phyloP scores from a whole-genome alignment of 2,329 filamentous ascomycete species.

The Colletotrichum spaethianum region DNA sequence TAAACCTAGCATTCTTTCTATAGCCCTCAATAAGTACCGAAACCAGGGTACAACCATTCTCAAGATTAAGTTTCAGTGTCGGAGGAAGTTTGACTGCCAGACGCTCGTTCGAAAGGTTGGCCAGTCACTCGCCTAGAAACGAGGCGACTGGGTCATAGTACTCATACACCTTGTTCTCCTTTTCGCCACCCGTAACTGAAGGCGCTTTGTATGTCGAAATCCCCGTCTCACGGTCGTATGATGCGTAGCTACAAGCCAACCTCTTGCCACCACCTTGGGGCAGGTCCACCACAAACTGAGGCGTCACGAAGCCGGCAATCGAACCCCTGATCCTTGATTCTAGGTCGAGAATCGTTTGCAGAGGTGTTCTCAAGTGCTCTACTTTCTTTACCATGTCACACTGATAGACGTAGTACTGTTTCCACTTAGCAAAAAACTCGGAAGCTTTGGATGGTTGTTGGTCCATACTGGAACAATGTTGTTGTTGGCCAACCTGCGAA shows the following conservation, averaged over 20 bases:
- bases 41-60: background rate
- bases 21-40: background rate
- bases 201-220: constrained; percentile 70
- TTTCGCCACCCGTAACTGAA: constrained; percentile 61
- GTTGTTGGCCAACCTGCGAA: constrained; percentile 68
- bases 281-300: constrained; percentile 74
- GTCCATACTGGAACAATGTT: constrained; percentile 69
- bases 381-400: constrained; percentile 73
- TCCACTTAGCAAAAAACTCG: background rate
- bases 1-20: background rate
- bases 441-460: background rate
- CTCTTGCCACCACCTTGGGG: constrained; percentile 76
- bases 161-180: constrained; percentile 64
- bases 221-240: constrained; percentile 68
- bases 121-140: background rate
- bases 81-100: no score
- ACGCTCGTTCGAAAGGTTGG: no score
- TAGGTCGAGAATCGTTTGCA: constrained; percentile 70
- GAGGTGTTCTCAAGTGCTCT: constrained; percentile 74
- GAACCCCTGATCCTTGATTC: constrained; percentile 71
- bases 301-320: constrained; percentile 74
- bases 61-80: background rate
- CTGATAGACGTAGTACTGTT: constrained; percentile 76
- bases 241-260: constrained; percentile 65
- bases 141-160: constrained; percentile 68